Conservation (phyloP, 2,329 filamentous ascomycete species). For the Botryotinia narcissicola region DNA sequence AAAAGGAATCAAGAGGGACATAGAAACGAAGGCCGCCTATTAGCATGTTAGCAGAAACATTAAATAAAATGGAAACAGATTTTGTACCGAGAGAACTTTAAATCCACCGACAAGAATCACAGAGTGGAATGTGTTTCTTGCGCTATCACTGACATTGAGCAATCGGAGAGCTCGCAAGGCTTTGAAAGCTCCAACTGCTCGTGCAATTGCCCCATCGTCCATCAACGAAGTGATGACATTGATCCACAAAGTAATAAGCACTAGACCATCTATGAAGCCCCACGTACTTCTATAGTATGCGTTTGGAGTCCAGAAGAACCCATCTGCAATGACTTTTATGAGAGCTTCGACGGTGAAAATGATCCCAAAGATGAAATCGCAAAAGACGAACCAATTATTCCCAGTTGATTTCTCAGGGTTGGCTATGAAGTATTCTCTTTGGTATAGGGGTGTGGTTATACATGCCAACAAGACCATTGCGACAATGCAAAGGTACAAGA, state of each 20-base stretch:
- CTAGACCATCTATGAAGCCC: conserved; percentile 92
- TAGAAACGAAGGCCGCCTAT: conserved; percentile 77
- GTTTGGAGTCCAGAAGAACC: conserved; percentile 94
- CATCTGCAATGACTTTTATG: conserved; percentile 94
- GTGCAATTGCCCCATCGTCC: conserved; percentile 79
- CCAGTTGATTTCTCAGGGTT: conserved; percentile 55
- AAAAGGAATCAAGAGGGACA: conserved; percentile 92
- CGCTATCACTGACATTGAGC: conserved; percentile 94
- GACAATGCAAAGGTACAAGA: conserved; percentile 91
- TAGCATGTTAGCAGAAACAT: conserved; percentile 30
- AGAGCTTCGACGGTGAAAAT: conserved; percentile 82
- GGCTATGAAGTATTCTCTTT: conserved; percentile 73
- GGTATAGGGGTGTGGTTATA: conserved; percentile 89
- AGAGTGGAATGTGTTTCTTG: conserved; percentile 93
- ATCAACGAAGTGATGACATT: conserved; percentile 82
- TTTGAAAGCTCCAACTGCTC: conserved; percentile 95
- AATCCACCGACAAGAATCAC: conserved; percentile 90
- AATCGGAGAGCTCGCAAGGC: conserved; percentile 86
- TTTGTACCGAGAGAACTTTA: conserved; percentile 67
- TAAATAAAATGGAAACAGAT: not conserved
- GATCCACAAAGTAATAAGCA: conserved; percentile 91
- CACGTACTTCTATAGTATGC: conserved; percentile 95
- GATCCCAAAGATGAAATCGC: conserved; percentile 83
- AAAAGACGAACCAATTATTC: conserved; percentile 92
- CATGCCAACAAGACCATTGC: conserved; percentile 98